Evolutionary conservation across 2,329 filamentous ascomycete genomes (phyloP), one percentile per base, ranked within the genome.

Genomic region (Akanthomyces uredinophilus): DNA sequence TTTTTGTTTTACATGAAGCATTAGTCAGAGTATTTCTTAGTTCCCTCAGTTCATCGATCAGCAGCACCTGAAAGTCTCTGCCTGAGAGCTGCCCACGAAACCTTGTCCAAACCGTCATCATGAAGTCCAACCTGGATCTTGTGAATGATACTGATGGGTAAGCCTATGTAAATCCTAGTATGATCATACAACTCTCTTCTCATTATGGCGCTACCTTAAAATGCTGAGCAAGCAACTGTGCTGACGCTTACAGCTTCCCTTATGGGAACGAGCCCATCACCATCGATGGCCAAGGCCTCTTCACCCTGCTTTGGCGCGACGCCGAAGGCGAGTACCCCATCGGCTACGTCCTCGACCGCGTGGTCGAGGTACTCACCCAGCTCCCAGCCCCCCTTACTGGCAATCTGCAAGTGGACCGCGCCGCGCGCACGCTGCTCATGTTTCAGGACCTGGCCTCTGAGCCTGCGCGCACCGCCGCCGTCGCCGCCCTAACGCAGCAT

Each of bases 211-310:
- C 22, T 43, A 11, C 37, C 43, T 37, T 10, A 1, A 22, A 8
- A 37, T 60, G 2, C 20, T 3, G 4, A 24, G 37, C 24, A 14
- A 24, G n/a, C 14, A 29, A 20, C 54, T 20, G 53, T 35, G 24
- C 41, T 43, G n/a, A 61, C 27, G 3, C 22, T 4, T 35, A 10
- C 69, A 94, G 90, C 70, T 96, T 96, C 70, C 92, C 92, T 1
- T 91, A 96, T 75, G 81, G 83, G 61, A 81, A 88, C 60, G 79
- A 87, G 60, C 78, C 87, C 66, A 81, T 84, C 11, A 72, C 81
- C 63, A 77, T 78, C 56, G 86, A 88, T 73, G 76, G 81, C 50
- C 73, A 78, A 49, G 75, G 79, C 29, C 81, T 96, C 65, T 91
- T 87, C 71, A 86, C 90, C 18, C 77, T 89, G 14, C 76, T 86